A percentile compares a stretch with the other conserved stretches of the same genome.
Conservation (phyloP, 2,329 filamentous ascomycete species). For the Penicillium sp. region DNA sequence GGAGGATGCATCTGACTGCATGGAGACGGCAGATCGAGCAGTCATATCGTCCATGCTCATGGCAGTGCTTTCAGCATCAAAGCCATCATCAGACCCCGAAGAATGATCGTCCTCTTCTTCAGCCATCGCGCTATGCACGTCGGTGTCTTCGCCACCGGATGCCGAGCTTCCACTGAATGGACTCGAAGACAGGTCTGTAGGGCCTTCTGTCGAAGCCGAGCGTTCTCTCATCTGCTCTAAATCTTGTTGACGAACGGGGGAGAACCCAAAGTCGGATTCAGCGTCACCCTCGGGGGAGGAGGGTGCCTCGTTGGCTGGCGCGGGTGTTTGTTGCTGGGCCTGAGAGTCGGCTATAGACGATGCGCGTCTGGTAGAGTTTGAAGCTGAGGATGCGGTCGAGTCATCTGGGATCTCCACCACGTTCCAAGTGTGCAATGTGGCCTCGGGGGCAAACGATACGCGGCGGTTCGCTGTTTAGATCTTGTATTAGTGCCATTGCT, state of each 20-base stretch:
- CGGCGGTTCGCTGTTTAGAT: slow-evolving; percentile 64
- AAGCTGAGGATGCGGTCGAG: slow-evolving; percentile 69
- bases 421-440: slow-evolving; percentile 94
- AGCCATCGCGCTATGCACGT: slow-evolving; percentile 34
- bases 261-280: slow-evolving; percentile 54
- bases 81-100: slow-evolving; percentile 48
- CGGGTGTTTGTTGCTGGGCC: slow-evolving; percentile 27
- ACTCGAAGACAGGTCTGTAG: slow-evolving; percentile 69
- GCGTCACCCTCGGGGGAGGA: slow-evolving; percentile 57
- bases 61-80: slow-evolving; percentile 65
- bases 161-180: slow-evolving; percentile 63
- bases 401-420: slow-evolving; percentile 86
- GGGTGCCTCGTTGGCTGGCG: slow-evolving; percentile 54
- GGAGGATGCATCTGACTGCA: slow-evolving; percentile 50
- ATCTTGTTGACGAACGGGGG: slow-evolving; percentile 62
- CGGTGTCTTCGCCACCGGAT: slow-evolving; percentile 43
- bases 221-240: slow-evolving; percentile 55
- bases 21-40: slow-evolving; percentile 61
- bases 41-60: slow-evolving; percentile 79
- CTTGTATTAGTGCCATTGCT: slow-evolving; percentile 16
- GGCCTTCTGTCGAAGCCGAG: slow-evolving; percentile 40
- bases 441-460: slow-evolving; percentile 95
- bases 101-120: slow-evolving; percentile 42
- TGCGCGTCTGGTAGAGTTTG: slow-evolving; percentile 69
- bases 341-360: slow-evolving; percentile 53